Percentiles rank a stretch among this genome's conserved stretches.
phyloP scores from a whole-genome alignment of 352 stramenopile species.

The Pilasporangium apinafurcum region DNA sequence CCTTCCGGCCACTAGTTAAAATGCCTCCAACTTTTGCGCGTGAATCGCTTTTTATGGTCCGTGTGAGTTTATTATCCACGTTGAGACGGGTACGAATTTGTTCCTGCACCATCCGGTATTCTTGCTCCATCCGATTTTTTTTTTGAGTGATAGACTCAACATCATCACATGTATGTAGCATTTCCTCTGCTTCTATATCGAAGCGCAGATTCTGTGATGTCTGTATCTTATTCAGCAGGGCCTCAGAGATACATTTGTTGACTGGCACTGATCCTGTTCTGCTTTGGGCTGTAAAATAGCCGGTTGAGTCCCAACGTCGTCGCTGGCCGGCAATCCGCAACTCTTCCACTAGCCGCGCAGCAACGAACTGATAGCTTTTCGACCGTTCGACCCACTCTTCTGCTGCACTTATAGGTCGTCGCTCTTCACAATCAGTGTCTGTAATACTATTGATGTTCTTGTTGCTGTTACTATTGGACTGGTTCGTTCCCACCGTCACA shows the following conservation, averaged over 20 bases:
- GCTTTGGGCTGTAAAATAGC: conserved; percentile 14
- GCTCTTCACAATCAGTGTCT: neutral
- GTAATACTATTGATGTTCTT: neutral
- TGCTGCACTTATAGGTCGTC: neutral
- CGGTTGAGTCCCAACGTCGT: conserved; percentile 39
- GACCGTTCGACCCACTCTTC: conserved; percentile 47
- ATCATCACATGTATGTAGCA: neutral
- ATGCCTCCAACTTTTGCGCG: neutral
- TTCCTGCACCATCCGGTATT: conserved; percentile 15
- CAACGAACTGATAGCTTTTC: conserved; percentile 40
- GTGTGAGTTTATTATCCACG: conserved; percentile 1
- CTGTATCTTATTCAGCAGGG: conserved; percentile 8
- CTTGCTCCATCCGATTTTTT: conserved; percentile 2
- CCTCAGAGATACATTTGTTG: conserved; percentile 7
- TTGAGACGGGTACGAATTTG: conserved; percentile 11
- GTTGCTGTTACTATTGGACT: neutral
- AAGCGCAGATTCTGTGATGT: too few species aligned
- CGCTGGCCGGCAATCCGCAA: conserved; percentile 20
- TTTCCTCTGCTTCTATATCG: conserved; percentile 6
- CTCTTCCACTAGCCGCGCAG: conserved; percentile 12
- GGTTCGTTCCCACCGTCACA: neutral
- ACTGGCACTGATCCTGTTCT: neutral
- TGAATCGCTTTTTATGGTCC: neutral
- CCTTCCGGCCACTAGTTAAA: too few species aligned
- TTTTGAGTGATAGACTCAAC: conserved; percentile 10